Evolutionary conservation across 805 yeast species (phyloP), one percentile per base, ranked within the genome.

Genomic region (Yarrowia yakushimensis): DNA sequence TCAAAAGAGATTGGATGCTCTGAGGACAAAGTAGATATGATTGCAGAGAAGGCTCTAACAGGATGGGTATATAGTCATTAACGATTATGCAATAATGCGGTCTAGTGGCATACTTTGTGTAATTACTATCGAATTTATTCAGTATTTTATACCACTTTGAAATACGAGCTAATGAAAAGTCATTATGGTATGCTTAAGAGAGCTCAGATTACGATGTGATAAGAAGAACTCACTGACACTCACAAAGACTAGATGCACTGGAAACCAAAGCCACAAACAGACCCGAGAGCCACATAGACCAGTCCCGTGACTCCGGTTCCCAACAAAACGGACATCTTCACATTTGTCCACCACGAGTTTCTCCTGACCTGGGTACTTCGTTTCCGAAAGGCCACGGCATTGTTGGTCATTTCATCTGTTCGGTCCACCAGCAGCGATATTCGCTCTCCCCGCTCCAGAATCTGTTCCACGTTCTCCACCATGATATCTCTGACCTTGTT

Each of bases 391-490:
- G 86, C 80, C 74, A 78, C 81, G 9, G 94, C 83, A 34, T 83
- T 82, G 39, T 82, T 79, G 66, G 85, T 88, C 72, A 90, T 79
- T 60, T 84, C 79, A 65, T 87, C 86, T 1, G 97, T 90, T 72
- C 90, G 90, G 72, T 86, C 88, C 30, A 90, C 93, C 66, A 90
- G 77, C 39, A 81, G 73, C 66, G 83, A 82, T 64, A 90, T 83
- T 60, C 88, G 81, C 69, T 90, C 96, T 20, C 96, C 96, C 59
- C 97, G 81, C 67, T 83, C 84, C 67, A 90, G 76, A 25, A 90
- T 80, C 70, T 83, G 79, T 68, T 85, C 90, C 61, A 87, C 84
- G 69, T 87, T 88, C 65, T 85, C 88, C 64, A 84, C 80, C 91
- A 87, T 86, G 65, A 87, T 73, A 60, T 81, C 81, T 66, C 86